A percentile compares a stretch with the other conserved stretches of the same genome.
These are phyloP conservation scores for Fusarium phyllophilum DNA, from an alignment of 2,329 filamentous ascomycete species.

Conservation along the genomic window DNA sequence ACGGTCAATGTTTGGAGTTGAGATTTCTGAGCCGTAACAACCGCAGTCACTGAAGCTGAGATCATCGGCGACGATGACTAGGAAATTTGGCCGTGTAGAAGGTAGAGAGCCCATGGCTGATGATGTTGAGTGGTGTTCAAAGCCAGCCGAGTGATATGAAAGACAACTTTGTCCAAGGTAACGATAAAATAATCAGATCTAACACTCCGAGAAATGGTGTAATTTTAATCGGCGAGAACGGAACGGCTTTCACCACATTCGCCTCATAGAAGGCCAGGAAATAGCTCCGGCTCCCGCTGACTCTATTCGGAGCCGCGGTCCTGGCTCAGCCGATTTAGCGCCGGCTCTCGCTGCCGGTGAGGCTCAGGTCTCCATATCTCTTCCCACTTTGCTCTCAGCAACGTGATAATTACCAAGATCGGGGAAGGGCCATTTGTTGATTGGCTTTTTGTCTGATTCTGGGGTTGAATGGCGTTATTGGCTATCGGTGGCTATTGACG, in stretches of 20 bases:
- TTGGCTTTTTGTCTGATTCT: not conserved
- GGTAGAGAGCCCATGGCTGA: not conserved
- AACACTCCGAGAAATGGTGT: not conserved
- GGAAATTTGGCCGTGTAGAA: conserved; percentile 47
- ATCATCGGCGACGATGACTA: conserved; percentile 50
- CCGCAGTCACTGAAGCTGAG: conserved; percentile 48
- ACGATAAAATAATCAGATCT: not conserved
- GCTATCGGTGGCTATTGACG: too few species aligned
- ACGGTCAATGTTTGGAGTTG: conserved; percentile 46
- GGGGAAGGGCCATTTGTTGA: not conserved
- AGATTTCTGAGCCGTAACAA: conserved; percentile 48
- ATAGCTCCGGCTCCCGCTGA: not conserved
- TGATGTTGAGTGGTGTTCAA: not conserved
- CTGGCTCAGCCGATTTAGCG: not conserved
- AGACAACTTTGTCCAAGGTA: not conserved
- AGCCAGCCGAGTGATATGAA: not conserved
- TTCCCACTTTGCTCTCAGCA: not conserved
- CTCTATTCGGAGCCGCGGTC: not conserved
- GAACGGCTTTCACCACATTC: not conserved
- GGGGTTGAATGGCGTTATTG: not conserved
- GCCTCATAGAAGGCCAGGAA: not conserved
- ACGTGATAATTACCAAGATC: not conserved
- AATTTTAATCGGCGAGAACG: not conserved
- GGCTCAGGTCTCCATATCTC: not conserved
- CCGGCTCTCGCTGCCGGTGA: not conserved